Conservation (phyloP, 768 basidiomycete genomes). For the Podaxis mareebaensis region DNA sequence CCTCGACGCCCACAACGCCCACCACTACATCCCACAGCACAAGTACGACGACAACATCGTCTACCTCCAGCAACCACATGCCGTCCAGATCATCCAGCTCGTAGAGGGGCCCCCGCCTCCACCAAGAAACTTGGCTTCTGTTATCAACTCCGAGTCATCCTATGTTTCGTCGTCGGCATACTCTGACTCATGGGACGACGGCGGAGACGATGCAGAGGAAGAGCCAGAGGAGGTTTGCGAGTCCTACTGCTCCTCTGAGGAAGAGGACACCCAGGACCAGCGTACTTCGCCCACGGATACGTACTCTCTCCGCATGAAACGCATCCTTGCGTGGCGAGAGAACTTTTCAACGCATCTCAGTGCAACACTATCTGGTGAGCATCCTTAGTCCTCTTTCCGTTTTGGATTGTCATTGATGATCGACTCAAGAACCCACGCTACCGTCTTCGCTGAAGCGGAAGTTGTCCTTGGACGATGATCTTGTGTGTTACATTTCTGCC, state of each 20-base stretch:
- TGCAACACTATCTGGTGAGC: slow-evolving; percentile 41
- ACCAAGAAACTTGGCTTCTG: slow-evolving; percentile 41
- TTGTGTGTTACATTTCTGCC: slow-evolving; percentile 27
- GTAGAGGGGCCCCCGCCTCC: slow-evolving; percentile 67
- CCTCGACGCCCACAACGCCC: slow-evolving; percentile 22
- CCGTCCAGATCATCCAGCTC: slow-evolving; percentile 72
- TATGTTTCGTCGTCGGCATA: slow-evolving; percentile 39
- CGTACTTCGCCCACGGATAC: slow-evolving; percentile 39
- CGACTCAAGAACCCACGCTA: slow-evolving; percentile 27
- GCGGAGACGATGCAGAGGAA: slow-evolving; percentile 36
- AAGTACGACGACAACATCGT: slow-evolving; percentile 42
- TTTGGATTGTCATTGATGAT: slow-evolving; percentile 16
- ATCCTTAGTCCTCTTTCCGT: background rate
- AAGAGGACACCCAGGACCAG: slow-evolving; percentile 3
- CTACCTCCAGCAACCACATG: slow-evolving; percentile 48
- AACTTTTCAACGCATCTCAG: slow-evolving; percentile 47
- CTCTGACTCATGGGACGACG: slow-evolving; percentile 32
- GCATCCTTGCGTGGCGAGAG: slow-evolving; percentile 74
- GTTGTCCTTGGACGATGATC: slow-evolving; percentile 45
- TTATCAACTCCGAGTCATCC: slow-evolving; percentile 38
- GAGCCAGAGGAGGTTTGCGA: slow-evolving; percentile 52
- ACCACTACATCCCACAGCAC: slow-evolving; percentile 26
- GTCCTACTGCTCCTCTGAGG: slow-evolving; percentile 74
- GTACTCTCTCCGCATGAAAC: slow-evolving; percentile 55
- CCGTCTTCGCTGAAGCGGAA: slow-evolving; percentile 51